Percentiles rank a stretch among this genome's conserved stretches.
Evolutionary conservation across 192 early-diverging fungal species (phyloP).

Genomic region (Rhizophagus sp.): DNA sequence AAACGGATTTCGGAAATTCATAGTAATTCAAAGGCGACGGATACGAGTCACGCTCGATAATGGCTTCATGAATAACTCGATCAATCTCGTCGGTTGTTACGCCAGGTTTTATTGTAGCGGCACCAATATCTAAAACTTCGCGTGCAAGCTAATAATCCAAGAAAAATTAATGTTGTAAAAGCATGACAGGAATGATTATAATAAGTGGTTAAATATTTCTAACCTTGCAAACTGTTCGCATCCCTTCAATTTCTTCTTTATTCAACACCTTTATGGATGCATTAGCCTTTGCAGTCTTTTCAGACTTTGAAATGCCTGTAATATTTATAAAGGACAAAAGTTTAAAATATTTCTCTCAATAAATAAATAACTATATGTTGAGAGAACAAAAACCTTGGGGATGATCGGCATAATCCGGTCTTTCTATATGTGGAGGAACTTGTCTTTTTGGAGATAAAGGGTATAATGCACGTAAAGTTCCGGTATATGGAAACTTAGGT

Average conservation of each 20-base stretch:
- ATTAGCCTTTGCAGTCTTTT: constrained; percentile 69
- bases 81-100: constrained; percentile 97
- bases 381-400: constrained; percentile 24
- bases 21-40: constrained; percentile 98
- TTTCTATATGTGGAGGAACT: constrained; percentile 65
- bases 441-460: constrained; percentile 69
- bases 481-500: constrained; percentile 53
- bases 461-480: constrained; percentile 69
- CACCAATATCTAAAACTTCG: constrained; percentile 90
- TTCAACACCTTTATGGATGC: constrained; percentile 69
- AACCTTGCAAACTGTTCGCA: constrained; percentile 80
- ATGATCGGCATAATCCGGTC: constrained; percentile 71
- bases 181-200: background rate
- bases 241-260: constrained; percentile 71
- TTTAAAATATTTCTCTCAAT: background rate
- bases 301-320: constrained; percentile 70
- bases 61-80: constrained; percentile 92
- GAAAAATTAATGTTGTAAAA: background rate
- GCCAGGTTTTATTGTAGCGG: constrained; percentile 76
- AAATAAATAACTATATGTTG: background rate
- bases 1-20: constrained; percentile 93
- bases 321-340: constrained; percentile 16
- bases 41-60: constrained; percentile 86
- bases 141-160: constrained; percentile 65
- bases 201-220: constrained; percentile 5